phyloP scores from a whole-genome alignment of 73 alveolate species.

The Loxodes magnus region DNA sequence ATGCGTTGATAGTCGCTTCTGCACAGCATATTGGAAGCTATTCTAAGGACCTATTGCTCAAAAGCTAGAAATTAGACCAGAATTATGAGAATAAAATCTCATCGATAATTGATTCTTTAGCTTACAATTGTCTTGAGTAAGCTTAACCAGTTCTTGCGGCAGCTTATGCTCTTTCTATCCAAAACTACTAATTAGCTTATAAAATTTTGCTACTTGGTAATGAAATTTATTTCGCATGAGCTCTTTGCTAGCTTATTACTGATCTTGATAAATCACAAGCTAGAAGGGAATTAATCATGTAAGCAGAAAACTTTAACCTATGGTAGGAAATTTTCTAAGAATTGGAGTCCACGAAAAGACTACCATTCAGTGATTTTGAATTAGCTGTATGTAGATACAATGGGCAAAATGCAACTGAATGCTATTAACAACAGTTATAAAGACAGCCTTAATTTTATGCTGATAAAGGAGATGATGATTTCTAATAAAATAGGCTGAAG shows the following conservation, averaged over 20 bases:
- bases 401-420: neutral
- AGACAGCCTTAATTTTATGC: neutral
- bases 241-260: no score
- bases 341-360: neutral
- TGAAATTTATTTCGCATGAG: no score
- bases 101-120: neutral
- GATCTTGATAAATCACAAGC: no score
- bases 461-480: neutral
- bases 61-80: neutral
- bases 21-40: neutral
- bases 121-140: neutral
- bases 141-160: neutral
- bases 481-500: neutral
- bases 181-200: no score
- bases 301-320: no score
- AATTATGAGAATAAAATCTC: neutral
- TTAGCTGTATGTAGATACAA: neutral
- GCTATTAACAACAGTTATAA: neutral
- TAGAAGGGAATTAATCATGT: no score
- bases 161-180: constrained; percentile 1
- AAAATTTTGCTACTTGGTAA: no score
- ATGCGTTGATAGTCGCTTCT: constrained; percentile 4
- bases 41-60: neutral
- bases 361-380: neutral
- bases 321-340: neutral